Evolutionary conservation across 23 red algal species (phyloP).

Genomic region (Gracilariopsis chorda): DNA sequence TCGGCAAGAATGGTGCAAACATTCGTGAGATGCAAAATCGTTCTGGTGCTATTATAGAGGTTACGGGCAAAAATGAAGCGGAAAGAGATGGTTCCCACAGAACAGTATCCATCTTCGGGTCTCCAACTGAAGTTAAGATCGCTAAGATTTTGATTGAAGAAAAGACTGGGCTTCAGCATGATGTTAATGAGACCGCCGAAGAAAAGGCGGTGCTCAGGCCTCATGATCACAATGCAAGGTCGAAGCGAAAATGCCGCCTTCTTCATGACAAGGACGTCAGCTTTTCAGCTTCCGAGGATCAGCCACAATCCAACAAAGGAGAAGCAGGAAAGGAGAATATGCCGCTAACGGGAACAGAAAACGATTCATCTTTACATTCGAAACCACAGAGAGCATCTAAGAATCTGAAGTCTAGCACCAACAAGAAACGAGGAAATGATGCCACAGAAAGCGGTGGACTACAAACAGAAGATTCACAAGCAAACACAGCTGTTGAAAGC

Average conservation of each 20-base stretch:
- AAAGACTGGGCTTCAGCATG: background rate
- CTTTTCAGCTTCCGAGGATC: background rate
- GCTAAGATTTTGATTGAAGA: constrained; percentile 35
- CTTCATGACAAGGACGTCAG: background rate
- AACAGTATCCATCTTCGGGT: constrained; percentile 15
- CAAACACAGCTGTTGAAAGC: constrained; percentile 17
- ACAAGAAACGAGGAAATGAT: background rate
- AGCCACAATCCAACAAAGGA: background rate
- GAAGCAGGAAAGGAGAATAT: background rate
- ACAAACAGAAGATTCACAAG: background rate
- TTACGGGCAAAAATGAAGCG: constrained; percentile 70
- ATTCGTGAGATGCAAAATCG: constrained; percentile 77
- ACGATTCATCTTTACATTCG: background rate
- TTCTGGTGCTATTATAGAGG: constrained; percentile 68
- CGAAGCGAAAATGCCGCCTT: background rate
- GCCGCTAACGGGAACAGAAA: background rate
- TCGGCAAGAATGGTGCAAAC: constrained; percentile 75
- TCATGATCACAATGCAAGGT: background rate
- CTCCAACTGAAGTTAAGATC: constrained; percentile 23
- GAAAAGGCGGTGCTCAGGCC: background rate
- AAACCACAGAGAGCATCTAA: background rate
- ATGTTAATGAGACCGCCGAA: background rate
- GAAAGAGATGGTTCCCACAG: constrained; percentile 33
- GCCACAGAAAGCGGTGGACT: background rate
- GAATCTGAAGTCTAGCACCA: background rate